A percentile compares a stretch with the other conserved stretches of the same genome.
These are phyloP conservation scores for Atalantia buxifolia DNA, from an alignment of 345 rosid genomes.

Conservation along the genomic window DNA sequence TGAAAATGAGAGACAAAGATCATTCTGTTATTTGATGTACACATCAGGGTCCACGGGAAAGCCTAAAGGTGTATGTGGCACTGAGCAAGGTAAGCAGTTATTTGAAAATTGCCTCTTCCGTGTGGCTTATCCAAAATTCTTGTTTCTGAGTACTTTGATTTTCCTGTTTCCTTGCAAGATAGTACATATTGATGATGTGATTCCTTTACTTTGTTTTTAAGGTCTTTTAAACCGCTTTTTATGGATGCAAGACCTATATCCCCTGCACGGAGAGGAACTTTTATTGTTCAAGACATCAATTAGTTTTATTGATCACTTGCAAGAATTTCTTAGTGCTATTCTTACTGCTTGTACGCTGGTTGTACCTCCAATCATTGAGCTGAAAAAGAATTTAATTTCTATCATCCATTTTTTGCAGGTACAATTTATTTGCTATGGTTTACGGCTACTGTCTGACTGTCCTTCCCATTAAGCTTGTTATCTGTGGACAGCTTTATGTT, in stretches of 20 bases:
- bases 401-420: constrained; percentile 73
- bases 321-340: constrained; percentile 80
- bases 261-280: constrained; percentile 51
- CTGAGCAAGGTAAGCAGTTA: constrained; percentile 65
- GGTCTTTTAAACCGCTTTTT: constrained; percentile 87
- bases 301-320: constrained; percentile 91
- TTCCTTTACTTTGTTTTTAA: constrained; percentile 25
- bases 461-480: not conserved
- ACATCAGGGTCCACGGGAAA: constrained; percentile 93
- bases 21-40: constrained; percentile 79
- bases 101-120: not conserved
- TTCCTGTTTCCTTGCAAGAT: constrained; percentile 9
- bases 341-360: constrained; percentile 63
- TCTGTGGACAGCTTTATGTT: not conserved
- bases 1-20: constrained; percentile 36
- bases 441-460: not conserved
- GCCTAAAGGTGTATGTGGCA: constrained; percentile 93
- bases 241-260: constrained; percentile 90
- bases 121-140: not conserved
- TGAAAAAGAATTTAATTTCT: constrained; percentile 45
- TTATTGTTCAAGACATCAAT: constrained; percentile 80
- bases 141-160: not conserved
- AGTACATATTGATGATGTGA: constrained; percentile 7
- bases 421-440: constrained; percentile 10
- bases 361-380: constrained; percentile 55